Percentiles rank a stretch among this genome's conserved stretches.
Conservation (phyloP, 1,284 basidiomycete species). For the Tilletia horrida region DNA sequence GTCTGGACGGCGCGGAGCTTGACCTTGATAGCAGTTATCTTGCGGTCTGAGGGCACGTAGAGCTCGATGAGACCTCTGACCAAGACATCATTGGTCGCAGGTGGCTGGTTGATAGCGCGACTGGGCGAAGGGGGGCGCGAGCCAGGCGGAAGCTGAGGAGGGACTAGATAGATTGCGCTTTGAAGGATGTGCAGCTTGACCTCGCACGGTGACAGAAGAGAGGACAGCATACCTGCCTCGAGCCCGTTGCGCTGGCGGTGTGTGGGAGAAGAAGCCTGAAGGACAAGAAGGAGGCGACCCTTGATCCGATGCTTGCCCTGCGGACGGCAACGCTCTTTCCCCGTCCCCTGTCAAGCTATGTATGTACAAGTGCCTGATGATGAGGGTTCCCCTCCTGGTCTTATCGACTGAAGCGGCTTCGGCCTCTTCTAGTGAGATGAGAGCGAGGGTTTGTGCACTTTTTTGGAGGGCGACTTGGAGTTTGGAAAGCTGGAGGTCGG, state of each 20-base stretch:
- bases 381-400: background rate
- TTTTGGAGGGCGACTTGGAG: background rate
- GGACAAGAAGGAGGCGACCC: too few relatives aligned
- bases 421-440: background rate
- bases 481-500: too few relatives aligned
- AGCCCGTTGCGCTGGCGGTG: too few relatives aligned
- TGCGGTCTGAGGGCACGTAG: conserved; percentile 45
- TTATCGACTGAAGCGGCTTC: too few relatives aligned
- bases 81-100: conserved; percentile 50
- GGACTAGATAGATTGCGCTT: conserved; percentile 50
- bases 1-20: conserved; percentile 49
- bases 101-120: conserved; percentile 35
- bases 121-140: conserved; percentile 1
- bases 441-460: background rate
- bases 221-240: conserved; percentile 36
- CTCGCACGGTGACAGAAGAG: conserved; percentile 49
- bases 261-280: too few relatives aligned
- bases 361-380: too few relatives aligned
- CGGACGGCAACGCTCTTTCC: too few relatives aligned
- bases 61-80: conserved; percentile 53
- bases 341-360: too few relatives aligned
- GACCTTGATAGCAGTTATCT: conserved; percentile 50
- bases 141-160: conserved; percentile 41
- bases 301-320: too few relatives aligned
- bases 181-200: conserved; percentile 51